phyloP scores from a whole-genome alignment of 208 protist species.

The Wallacemonas rigidus region DNA sequence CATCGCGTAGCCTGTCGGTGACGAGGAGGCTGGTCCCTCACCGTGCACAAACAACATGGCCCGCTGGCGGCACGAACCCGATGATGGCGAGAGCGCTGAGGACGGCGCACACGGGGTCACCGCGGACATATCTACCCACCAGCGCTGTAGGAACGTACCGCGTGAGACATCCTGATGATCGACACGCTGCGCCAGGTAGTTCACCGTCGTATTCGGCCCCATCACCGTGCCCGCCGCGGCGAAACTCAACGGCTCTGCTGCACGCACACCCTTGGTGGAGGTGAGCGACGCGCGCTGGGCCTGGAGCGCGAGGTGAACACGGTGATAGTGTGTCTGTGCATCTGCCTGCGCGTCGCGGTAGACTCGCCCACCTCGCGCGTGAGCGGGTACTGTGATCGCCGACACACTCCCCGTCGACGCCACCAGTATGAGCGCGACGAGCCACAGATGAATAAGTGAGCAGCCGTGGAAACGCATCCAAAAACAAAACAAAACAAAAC shows the following conservation, averaged over 20 bases:
- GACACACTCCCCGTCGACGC: too few relatives aligned
- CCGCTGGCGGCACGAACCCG: neutral
- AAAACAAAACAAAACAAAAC: neutral
- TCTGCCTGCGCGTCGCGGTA: constrained; percentile 20
- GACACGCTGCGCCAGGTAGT: constrained; percentile 32
- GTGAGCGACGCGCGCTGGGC: neutral
- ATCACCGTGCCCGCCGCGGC: neutral
- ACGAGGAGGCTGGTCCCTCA: constrained; percentile 29
- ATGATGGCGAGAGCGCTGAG: neutral
- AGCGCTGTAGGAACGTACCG: constrained; percentile 44
- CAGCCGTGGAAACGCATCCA: neutral
- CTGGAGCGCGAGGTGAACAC: neutral
- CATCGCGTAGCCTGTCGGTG: constrained; percentile 27
- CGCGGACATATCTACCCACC: constrained; percentile 31
- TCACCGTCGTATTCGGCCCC: constrained; percentile 16
- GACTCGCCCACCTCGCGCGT: constrained; percentile 29
- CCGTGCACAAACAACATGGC: constrained; percentile 41
- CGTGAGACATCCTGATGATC: constrained; percentile 28
- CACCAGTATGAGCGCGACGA: too few relatives aligned
- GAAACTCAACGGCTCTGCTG: neutral
- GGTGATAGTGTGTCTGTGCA: neutral
- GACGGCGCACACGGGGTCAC: neutral
- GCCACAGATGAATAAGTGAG: too few relatives aligned
- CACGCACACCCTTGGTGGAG: neutral
- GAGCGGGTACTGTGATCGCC: constrained; percentile 18